Evolutionary conservation across 2,329 filamentous ascomycete species (phyloP).

Genomic region (Pseudopithomyces chartarum): DNA sequence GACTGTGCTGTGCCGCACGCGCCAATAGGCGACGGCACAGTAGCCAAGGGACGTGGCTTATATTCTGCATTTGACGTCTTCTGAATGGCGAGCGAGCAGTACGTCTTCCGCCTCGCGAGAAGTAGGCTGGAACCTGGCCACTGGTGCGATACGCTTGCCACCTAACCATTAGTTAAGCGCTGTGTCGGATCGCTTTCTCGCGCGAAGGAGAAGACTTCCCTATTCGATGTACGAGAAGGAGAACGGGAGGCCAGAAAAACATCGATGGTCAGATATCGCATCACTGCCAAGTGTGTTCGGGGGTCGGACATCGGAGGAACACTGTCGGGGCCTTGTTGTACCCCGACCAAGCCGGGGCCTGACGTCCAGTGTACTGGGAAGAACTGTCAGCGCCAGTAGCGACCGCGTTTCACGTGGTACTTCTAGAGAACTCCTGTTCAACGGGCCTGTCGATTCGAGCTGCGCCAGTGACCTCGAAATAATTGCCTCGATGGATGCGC

Average conservation of each 20-base stretch:
- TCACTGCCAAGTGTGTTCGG: not conserved
- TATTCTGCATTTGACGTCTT: not conserved
- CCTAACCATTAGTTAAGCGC: not conserved
- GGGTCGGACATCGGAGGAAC: slow-evolving; percentile 5
- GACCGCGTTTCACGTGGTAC: not conserved
- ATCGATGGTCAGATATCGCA: not conserved
- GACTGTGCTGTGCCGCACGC: slow-evolving; percentile 6
- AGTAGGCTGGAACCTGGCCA: not conserved
- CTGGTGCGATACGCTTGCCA: not conserved
- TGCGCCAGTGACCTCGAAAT: not conserved
- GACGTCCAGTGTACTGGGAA: not conserved
- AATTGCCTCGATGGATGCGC: not conserved
- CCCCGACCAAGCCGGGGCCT: not conserved
- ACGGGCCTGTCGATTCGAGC: not conserved
- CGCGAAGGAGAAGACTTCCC: not conserved
- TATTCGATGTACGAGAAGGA: not conserved
- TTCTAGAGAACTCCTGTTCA: not conserved
- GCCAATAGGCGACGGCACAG: not conserved
- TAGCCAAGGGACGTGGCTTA: not conserved
- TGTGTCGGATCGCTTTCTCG: not conserved
- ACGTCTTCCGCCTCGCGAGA: not conserved
- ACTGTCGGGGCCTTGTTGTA: not conserved
- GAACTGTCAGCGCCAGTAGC: not conserved
- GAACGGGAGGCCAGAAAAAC: not conserved
- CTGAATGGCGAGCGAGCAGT: not conserved